These are phyloP conservation scores for Exserohilum rostratum DNA, from an alignment of 2,329 filamentous ascomycete genomes.

Conservation along the genomic window DNA sequence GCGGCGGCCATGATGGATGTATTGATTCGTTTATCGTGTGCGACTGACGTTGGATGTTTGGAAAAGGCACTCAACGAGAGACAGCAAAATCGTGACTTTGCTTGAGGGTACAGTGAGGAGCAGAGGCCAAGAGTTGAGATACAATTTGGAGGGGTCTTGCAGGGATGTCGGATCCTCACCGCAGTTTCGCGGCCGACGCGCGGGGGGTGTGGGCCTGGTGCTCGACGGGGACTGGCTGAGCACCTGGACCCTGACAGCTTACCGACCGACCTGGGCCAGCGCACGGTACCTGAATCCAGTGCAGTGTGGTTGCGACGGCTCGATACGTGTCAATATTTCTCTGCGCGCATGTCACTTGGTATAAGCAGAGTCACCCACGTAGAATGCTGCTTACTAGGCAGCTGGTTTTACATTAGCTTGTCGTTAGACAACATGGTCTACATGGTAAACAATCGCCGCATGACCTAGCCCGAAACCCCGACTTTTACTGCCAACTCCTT, in stretches of 20 bases:
- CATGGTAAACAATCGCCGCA: neutral
- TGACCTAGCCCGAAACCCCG: constrained; percentile 11
- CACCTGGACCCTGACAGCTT: constrained; percentile 11
- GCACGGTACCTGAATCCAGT: constrained; percentile 7
- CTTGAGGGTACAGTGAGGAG: constrained; percentile 15
- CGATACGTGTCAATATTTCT: constrained; percentile 1
- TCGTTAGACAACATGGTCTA: neutral
- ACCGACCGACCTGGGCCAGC: neutral
- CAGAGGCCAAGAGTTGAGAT: constrained; percentile 5
- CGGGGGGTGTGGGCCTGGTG: constrained; percentile 27
- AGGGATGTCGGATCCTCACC: constrained; percentile 31
- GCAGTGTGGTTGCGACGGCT: neutral
- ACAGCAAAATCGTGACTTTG: neutral
- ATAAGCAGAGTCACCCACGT: neutral
- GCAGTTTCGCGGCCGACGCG: constrained; percentile 19
- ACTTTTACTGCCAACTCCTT: constrained; percentile 32
- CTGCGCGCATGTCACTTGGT: neutral
- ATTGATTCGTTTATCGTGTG: neutral
- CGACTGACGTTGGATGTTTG: neutral
- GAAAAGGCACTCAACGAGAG: neutral
- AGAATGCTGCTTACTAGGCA: neutral
- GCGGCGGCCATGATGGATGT: constrained; percentile 48
- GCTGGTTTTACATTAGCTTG: neutral
- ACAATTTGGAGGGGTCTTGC: constrained; percentile 29
- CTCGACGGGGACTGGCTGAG: constrained; percentile 14